phyloP scores from a whole-genome alignment of 2,329 filamentous ascomycete genomes.

The Aspergillus hortae region DNA sequence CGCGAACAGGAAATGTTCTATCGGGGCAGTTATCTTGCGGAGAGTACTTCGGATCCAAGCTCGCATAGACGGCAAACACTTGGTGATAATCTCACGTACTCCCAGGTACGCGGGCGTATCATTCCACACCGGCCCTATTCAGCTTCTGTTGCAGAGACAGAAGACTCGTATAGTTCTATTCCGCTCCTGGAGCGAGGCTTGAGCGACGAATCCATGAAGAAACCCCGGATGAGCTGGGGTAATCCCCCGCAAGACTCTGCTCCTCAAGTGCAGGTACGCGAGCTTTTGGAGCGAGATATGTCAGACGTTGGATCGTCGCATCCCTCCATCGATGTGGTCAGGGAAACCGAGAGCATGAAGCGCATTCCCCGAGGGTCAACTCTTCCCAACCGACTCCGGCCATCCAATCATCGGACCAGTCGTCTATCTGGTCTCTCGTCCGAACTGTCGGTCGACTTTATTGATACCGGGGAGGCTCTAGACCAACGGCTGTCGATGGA shows the following conservation, averaged over 20 bases:
- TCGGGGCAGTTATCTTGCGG: conserved; percentile 3
- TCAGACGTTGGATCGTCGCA: conserved; percentile 39
- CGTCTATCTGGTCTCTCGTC: conserved; percentile 53
- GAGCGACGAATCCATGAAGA: conserved; percentile 48
- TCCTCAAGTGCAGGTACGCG: conserved; percentile 24
- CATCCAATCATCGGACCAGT: conserved; percentile 44
- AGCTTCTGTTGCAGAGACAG: conserved; percentile 56
- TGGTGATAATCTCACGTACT: conserved; percentile 22
- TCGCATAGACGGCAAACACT: conserved; percentile 21
- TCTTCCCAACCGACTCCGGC: conserved; percentile 28
- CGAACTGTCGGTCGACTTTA: conserved; percentile 50
- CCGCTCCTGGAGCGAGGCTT: conserved; percentile 69
- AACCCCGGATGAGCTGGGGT: conserved; percentile 27
- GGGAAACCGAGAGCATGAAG: conserved; percentile 51
- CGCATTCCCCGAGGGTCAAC: conserved; percentile 44
- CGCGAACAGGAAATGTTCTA: conserved; percentile 6
- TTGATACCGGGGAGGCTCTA: conserved; percentile 37
- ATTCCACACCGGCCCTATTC: conserved; percentile 35
- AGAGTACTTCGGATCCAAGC: conserved; percentile 13
- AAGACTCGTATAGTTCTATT: conserved; percentile 71
- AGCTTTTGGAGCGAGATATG: conserved; percentile 23
- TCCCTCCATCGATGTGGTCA: conserved; percentile 50
- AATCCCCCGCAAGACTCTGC: conserved; percentile 13
- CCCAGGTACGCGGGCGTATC: conserved; percentile 23
- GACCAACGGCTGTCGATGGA: conserved; percentile 31